phyloP scores from a whole-genome alignment of 805 yeast genomes.

The Wickerhamiella brachini region DNA sequence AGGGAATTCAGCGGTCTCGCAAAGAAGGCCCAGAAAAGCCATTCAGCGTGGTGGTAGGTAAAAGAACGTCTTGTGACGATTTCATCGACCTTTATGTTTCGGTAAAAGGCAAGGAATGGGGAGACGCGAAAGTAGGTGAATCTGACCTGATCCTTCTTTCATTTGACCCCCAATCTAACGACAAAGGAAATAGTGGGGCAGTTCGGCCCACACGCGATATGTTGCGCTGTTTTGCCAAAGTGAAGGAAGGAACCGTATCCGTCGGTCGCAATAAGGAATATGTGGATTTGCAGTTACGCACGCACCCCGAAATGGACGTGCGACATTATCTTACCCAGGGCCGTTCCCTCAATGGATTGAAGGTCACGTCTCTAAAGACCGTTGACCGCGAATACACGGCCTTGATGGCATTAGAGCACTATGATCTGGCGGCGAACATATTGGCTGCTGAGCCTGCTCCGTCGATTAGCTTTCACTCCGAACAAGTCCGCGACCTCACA shows the following conservation, averaged over 20 bases:
- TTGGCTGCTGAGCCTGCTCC: slow-evolving; percentile 48
- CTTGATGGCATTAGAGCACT: slow-evolving; percentile 65
- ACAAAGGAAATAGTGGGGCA: neutral
- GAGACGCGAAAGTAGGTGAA: slow-evolving; percentile 48
- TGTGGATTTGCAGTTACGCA: slow-evolving; percentile 62
- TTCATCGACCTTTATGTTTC: slow-evolving; percentile 81
- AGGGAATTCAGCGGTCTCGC: slow-evolving; percentile 62
- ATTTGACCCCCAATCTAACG: slow-evolving; percentile 12
- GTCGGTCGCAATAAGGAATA: no score
- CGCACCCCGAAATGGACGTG: slow-evolving; percentile 36
- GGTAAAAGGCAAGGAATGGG: slow-evolving; percentile 37
- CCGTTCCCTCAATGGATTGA: slow-evolving; percentile 49
- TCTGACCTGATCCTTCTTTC: slow-evolving; percentile 63
- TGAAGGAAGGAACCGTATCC: slow-evolving; percentile 45
- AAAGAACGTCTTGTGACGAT: slow-evolving; percentile 68
- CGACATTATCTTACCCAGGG: slow-evolving; percentile 47
- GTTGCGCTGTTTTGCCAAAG: slow-evolving; percentile 62
- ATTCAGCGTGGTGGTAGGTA: slow-evolving; percentile 57
- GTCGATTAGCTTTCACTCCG: slow-evolving; percentile 17
- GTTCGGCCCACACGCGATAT: slow-evolving; percentile 23
- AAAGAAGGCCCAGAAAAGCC: slow-evolving; percentile 43
- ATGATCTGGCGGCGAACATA: slow-evolving; percentile 58
- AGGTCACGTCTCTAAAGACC: slow-evolving; percentile 77
- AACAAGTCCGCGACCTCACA: slow-evolving; percentile 32
- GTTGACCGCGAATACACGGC: slow-evolving; percentile 88